Conservation (phyloP, 495 filamentous ascomycete genomes). For the Daldinia grandis region DNA sequence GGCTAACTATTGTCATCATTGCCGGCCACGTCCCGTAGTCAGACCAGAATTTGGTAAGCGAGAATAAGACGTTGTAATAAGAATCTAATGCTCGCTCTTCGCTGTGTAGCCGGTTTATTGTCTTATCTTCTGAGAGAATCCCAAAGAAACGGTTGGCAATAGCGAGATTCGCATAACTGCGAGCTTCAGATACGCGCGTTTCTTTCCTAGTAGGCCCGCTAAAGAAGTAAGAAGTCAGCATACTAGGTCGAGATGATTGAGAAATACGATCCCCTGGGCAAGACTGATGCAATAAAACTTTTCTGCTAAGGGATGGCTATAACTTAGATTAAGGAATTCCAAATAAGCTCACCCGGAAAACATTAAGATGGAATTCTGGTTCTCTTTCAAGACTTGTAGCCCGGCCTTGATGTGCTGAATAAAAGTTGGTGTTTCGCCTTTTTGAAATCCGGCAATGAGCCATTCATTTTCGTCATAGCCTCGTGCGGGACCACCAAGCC, state of each 20-base stretch:
- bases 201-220: conserved; percentile 70
- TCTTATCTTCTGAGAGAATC: conserved; percentile 25
- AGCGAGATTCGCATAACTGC: conserved; percentile 67
- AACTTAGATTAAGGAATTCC: background rate
- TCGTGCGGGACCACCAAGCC: conserved; percentile 67
- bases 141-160: conserved; percentile 52
- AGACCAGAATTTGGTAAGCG: conserved; percentile 66
- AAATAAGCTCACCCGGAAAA: conserved; percentile 70
- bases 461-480: conserved; percentile 72
- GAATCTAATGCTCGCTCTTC: conserved; percentile 80
- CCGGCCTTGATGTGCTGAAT: conserved; percentile 75
- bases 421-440: conserved; percentile 75
- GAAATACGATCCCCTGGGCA: background rate
- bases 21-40: conserved; percentile 57
- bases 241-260: background rate
- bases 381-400: conserved; percentile 55
- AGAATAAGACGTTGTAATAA: conserved; percentile 80
- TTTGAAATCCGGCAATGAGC: conserved; percentile 77
- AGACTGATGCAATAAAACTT: background rate
- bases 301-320: background rate
- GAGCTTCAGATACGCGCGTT: conserved; percentile 68
- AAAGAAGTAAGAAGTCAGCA: conserved; percentile 18
- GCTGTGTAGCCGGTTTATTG: conserved; percentile 20
- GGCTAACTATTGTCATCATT: conserved; percentile 73
- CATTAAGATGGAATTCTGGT: conserved; percentile 59